Conservation (phyloP, 2,329 filamentous ascomycete species). For the Fusarium metavorans region DNA sequence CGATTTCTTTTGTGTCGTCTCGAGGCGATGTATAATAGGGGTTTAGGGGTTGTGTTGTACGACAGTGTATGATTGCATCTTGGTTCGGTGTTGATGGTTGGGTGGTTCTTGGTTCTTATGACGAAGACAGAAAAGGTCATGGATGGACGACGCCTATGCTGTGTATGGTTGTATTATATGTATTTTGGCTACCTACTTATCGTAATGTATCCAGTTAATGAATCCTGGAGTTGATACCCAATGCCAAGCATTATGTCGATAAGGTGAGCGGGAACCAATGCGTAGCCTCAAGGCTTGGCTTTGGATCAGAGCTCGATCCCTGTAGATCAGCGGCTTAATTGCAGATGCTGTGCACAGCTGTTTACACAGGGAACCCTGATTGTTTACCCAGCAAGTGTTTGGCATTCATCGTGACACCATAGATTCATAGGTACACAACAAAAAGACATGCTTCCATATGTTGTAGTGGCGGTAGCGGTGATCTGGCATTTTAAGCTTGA, state of each 20-base stretch:
- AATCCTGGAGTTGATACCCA: neutral
- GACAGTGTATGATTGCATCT: conserved; percentile 32
- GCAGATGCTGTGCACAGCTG: neutral
- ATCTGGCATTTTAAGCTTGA: conserved; percentile 23
- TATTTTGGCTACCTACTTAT: neutral
- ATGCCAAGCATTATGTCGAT: conserved; percentile 8
- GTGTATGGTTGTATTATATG: conserved; percentile 3
- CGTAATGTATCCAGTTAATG: neutral
- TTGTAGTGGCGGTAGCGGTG: neutral
- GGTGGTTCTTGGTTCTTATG: neutral
- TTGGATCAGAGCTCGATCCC: conserved; percentile 26
- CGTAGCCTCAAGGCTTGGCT: conserved; percentile 25
- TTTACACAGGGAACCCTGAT: neutral
- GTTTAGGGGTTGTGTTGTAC: conserved; percentile 12
- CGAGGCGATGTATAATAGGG: conserved; percentile 18
- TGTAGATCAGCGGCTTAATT: conserved; percentile 28
- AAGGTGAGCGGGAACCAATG: conserved; percentile 13
- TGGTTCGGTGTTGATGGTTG: conserved; percentile 26
- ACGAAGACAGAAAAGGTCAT: conserved; percentile 15
- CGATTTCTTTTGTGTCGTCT: conserved; percentile 22
- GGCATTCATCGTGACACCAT: neutral
- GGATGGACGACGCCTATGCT: neutral
- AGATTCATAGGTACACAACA: neutral
- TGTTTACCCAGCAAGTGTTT: neutral
- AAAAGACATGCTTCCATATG: neutral